Evolutionary conservation across 2,329 filamentous ascomycete species (phyloP).

Genomic region (Amauroascus niger): DNA sequence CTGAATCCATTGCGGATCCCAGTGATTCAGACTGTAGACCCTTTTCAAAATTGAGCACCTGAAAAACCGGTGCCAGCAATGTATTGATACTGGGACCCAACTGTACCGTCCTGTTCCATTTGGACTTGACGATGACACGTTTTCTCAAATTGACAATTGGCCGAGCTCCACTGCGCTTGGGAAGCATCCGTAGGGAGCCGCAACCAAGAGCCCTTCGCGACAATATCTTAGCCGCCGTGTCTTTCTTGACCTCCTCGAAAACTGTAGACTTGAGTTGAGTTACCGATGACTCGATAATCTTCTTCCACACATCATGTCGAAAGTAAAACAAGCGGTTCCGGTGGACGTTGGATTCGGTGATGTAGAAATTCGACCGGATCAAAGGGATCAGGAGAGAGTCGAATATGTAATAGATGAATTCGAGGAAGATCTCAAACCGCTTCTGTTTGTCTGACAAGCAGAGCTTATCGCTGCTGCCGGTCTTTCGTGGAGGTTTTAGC

Average conservation of each 20-base stretch:
- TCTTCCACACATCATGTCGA: constrained; percentile 83
- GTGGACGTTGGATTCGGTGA: constrained; percentile 78
- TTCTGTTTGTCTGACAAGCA: constrained; percentile 65
- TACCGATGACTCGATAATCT: constrained; percentile 64
- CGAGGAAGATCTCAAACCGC: constrained; percentile 65
- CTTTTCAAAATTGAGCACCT: constrained; percentile 69
- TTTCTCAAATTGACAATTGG: constrained; percentile 80
- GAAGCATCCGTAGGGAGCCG: constrained; percentile 69
- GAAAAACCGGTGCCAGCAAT: constrained; percentile 63
- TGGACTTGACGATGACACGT: constrained; percentile 40
- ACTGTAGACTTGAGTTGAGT: constrained; percentile 56
- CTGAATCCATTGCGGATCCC: constrained; percentile 72
- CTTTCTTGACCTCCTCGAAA: constrained; percentile 64
- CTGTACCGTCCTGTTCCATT: constrained; percentile 43
- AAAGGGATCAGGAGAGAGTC: constrained; percentile 86
- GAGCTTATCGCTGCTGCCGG: constrained; percentile 41
- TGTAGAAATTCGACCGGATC: constrained; percentile 79
- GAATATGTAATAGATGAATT: constrained; percentile 86
- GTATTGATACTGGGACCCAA: constrained; percentile 59
- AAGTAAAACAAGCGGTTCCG: constrained; percentile 84
- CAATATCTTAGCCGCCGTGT: constrained; percentile 50
- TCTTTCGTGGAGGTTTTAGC: constrained; percentile 51
- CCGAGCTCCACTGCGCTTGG: constrained; percentile 65
- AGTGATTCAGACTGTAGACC: constrained; percentile 48
- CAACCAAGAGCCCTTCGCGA: constrained; percentile 59